Evolutionary conservation across 139 green algal species (phyloP).

Genomic region (Chlorella sorokiniana): DNA sequence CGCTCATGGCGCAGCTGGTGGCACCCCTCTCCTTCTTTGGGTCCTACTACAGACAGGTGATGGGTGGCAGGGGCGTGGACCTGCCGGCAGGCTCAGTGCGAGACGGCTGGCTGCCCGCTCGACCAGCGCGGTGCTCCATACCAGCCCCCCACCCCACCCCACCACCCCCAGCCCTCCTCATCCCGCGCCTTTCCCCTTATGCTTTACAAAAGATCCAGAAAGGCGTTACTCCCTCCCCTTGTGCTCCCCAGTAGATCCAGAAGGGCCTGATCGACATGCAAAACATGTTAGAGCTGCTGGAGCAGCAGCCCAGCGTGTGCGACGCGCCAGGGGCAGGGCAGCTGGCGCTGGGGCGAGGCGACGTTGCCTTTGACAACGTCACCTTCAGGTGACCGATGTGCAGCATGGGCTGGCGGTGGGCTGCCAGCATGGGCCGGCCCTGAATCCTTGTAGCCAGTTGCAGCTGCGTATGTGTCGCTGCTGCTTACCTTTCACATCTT

Average conservation of each 20-base stretch:
- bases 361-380: constrained; percentile 67
- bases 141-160: neutral
- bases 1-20: constrained; percentile 87
- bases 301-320: constrained; percentile 39
- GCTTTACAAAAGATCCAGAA: too few species aligned
- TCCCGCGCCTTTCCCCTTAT: too few species aligned
- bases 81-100: neutral
- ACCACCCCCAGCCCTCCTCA: too few species aligned
- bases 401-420: neutral
- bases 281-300: constrained; percentile 77
- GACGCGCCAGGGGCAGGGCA: constrained; percentile 64
- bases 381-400: constrained; percentile 49
- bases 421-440: too few species aligned
- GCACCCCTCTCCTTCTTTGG: constrained; percentile 89
- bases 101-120: neutral
- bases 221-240: too few species aligned
- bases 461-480: too few species aligned
- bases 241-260: constrained; percentile 46
- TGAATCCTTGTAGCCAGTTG: too few species aligned
- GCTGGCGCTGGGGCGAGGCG: constrained; percentile 42
- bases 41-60: constrained; percentile 48
- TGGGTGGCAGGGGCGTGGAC: neutral
- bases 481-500: too few species aligned
- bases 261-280: constrained; percentile 84
- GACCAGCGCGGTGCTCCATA: neutral